A percentile compares a stretch with the other conserved stretches of the same genome.
These are phyloP conservation scores for Diaporthe capsici DNA, from an alignment of 2,329 filamentous ascomycete genomes.

Conservation along the genomic window DNA sequence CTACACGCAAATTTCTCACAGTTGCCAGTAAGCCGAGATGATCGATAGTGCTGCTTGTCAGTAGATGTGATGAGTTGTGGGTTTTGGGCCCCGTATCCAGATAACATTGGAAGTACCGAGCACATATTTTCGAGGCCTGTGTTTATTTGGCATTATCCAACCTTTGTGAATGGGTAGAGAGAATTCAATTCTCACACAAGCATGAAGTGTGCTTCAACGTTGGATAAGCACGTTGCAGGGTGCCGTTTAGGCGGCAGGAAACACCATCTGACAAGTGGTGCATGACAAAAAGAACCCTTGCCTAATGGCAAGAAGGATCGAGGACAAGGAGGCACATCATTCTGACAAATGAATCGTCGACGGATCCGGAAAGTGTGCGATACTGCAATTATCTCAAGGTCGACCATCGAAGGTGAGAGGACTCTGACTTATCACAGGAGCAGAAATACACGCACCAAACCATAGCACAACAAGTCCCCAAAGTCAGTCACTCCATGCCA, in stretches of 20 bases:
- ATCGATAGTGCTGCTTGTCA: background rate
- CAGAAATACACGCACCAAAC: background rate
- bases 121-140: background rate
- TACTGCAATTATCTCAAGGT: background rate
- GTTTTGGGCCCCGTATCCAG: background rate
- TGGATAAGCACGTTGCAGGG: background rate
- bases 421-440: background rate
- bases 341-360: background rate
- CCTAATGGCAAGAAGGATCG: background rate
- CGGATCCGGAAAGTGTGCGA: background rate
- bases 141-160: too few species aligned
- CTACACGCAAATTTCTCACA: background rate
- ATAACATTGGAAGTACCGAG: background rate
- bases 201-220: background rate
- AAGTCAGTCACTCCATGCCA: background rate
- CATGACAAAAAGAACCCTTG: background rate
- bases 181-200: too few species aligned
- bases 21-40: background rate
- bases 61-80: background rate
- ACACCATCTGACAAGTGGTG: background rate
- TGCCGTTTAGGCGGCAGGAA: background rate
- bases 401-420: too few species aligned
- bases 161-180: too few species aligned
- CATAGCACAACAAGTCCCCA: background rate
- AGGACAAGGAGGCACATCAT: background rate